phyloP scores from a whole-genome alignment of 345 rosid species.

The Noccaea bulbosa region DNA sequence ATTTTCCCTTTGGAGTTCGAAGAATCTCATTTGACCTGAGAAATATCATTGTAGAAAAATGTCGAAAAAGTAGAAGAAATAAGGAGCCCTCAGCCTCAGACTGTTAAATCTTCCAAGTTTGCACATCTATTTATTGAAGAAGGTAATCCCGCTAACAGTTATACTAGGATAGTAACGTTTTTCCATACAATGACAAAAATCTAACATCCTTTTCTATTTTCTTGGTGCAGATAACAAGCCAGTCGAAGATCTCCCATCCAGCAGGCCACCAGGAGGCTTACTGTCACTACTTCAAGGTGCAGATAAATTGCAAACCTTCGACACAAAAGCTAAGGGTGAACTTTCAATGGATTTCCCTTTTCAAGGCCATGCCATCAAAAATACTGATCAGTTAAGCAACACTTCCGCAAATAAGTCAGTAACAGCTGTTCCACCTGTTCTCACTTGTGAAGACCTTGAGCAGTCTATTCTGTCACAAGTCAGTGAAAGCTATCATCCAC shows the following conservation, averaged over 20 bases:
- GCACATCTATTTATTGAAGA: conserved; percentile 87
- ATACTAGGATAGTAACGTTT: conserved; percentile 17
- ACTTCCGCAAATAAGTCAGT: conserved; percentile 39
- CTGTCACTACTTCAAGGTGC: conserved; percentile 79
- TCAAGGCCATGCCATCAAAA: conserved; percentile 50
- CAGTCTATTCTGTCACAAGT: conserved; percentile 83
- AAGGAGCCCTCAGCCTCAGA: conserved; percentile 50
- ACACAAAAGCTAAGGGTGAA: conserved; percentile 45
- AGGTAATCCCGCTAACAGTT: conserved; percentile 52
- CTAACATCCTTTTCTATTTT: conserved; percentile 22
- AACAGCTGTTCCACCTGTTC: conserved; percentile 63
- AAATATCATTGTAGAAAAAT: conserved; percentile 50
- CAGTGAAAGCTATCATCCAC: conserved; percentile 49
- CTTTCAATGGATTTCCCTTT: conserved; percentile 43
- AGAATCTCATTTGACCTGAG: conserved; percentile 30
- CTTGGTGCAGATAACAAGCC: conserved; percentile 70
- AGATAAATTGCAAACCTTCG: conserved; percentile 62
- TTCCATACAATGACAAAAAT: not conserved
- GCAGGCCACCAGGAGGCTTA: conserved; percentile 57
- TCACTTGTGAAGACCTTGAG: conserved; percentile 99
- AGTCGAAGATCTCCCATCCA: conserved; percentile 48
- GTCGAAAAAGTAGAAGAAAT: conserved; percentile 55
- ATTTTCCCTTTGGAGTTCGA: conserved; percentile 10
- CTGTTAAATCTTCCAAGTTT: conserved; percentile 77
- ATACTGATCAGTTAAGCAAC: conserved; percentile 40